phyloP scores from a whole-genome alignment of 345 rosid genomes.

The Eucalyptus cladocalyx region DNA sequence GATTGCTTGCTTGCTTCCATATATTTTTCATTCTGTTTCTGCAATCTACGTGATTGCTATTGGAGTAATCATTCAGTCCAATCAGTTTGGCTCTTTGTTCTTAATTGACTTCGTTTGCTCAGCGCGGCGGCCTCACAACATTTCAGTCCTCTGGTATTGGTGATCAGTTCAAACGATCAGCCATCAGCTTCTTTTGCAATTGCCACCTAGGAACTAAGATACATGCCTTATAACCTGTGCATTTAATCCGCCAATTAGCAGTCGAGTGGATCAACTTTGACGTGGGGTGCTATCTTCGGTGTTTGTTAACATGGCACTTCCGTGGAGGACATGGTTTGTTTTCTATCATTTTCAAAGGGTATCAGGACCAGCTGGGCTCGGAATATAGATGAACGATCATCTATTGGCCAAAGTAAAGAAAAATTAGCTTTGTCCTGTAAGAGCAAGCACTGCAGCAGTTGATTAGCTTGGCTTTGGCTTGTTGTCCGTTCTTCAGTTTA shows the following conservation, averaged over 20 bases:
- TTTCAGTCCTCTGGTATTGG: neutral
- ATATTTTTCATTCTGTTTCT: accelerated
- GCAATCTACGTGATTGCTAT: neutral
- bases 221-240: too few relatives aligned
- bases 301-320: too few relatives aligned
- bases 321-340: too few relatives aligned
- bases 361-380: too few relatives aligned
- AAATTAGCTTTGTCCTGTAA: neutral
- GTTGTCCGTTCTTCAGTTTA: neutral
- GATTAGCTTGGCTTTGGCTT: neutral
- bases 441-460: neutral
- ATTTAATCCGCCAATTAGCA: too few relatives aligned
- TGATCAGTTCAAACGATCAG: neutral
- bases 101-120: neutral
- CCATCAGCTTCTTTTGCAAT: neutral
- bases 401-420: neutral
- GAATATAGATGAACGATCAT: too few relatives aligned
- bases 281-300: too few relatives aligned
- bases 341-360: too few relatives aligned
- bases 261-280: too few relatives aligned
- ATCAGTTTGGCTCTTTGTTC: neutral
- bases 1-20: neutral
- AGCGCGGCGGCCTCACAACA: neutral
- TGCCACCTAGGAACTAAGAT: neutral
- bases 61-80: neutral